Conservation (phyloP, 768 basidiomycete species). For the Lentinula edodes region DNA sequence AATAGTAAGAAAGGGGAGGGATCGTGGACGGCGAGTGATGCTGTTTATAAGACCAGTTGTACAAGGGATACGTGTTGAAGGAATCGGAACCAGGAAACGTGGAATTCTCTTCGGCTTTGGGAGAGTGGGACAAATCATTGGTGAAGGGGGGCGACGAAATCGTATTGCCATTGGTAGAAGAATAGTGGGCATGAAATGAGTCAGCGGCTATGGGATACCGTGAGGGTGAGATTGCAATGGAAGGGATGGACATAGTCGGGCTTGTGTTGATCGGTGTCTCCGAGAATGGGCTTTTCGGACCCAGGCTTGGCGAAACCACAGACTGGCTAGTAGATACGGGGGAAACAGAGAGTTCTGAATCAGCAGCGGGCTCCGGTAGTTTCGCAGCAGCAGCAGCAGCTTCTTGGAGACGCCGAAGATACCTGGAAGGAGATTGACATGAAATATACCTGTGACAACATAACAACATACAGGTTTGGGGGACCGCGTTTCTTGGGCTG, state of each 20-base stretch:
- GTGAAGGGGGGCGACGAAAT: constrained; percentile 22
- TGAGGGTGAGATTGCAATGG: constrained; percentile 53
- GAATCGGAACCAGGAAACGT: constrained; percentile 37
- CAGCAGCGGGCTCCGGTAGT: constrained; percentile 28
- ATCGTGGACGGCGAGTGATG: constrained; percentile 38
- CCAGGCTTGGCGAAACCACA: constrained; percentile 39
- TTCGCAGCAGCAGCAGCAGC: constrained; percentile 55
- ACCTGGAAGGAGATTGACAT: constrained; percentile 33
- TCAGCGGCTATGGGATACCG: constrained; percentile 70
- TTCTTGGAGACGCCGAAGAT: constrained; percentile 76
- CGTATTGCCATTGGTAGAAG: constrained; percentile 31
- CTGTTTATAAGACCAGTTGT: constrained; percentile 70
- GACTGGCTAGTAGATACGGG: constrained; percentile 39
- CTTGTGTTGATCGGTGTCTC: constrained; percentile 33
- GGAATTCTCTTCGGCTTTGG: constrained; percentile 41
- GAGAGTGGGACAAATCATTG: constrained; percentile 29
- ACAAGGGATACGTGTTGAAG: constrained; percentile 59
- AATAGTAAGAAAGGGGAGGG: constrained; percentile 68
- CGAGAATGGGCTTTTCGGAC: constrained; percentile 45
- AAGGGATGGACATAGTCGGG: constrained; percentile 25
- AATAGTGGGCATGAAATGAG: constrained; percentile 54
- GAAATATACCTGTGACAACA: constrained; percentile 4
- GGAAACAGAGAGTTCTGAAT: constrained; percentile 34
- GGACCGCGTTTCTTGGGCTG: constrained; percentile 93
- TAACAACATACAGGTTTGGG: constrained; percentile 70